phyloP scores from a whole-genome alignment of 2,329 filamentous ascomycete species.

The Talaromyces albobiverticillius region DNA sequence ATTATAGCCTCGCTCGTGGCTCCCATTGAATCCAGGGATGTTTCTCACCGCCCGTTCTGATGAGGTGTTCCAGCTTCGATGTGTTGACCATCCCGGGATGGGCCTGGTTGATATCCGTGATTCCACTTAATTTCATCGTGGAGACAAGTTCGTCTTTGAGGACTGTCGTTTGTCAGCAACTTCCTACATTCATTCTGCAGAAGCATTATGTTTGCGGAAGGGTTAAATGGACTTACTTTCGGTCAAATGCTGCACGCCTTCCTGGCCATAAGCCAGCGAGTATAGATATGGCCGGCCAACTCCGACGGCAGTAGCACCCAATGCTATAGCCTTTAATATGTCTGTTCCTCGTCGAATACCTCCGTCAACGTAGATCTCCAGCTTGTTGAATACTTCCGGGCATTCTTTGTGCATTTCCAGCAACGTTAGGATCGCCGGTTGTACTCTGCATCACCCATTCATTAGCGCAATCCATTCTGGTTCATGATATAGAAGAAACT shows the following conservation, averaged over 20 bases:
- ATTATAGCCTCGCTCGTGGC: not conserved
- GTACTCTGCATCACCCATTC: conserved; percentile 16
- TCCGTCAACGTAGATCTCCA: conserved; percentile 10
- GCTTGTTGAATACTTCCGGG: conserved; percentile 25
- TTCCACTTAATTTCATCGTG: conserved; percentile 33
- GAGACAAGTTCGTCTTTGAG: conserved; percentile 30
- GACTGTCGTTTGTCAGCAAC: conserved; percentile 17
- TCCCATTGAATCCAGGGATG: conserved; percentile 13
- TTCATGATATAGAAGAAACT: not conserved
- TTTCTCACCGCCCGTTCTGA: conserved; percentile 9
- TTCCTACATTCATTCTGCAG: not conserved
- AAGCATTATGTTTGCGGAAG: not conserved
- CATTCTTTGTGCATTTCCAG: conserved; percentile 41
- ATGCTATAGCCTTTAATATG: conserved; percentile 7
- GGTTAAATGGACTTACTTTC: not conserved
- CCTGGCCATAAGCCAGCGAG: conserved; percentile 13
- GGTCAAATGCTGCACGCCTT: conserved; percentile 10
- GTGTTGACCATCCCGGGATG: conserved; percentile 30
- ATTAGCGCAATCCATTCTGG: not conserved
- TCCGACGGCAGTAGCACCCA: conserved; percentile 7
- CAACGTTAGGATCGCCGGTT: conserved; percentile 39
- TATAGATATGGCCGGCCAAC: conserved; percentile 12
- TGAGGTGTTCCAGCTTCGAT: conserved; percentile 24
- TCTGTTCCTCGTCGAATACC: conserved; percentile 11
- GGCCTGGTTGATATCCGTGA: conserved; percentile 23